A percentile compares a stretch with the other conserved stretches of the same genome.
Conservation (phyloP, 2,329 filamentous ascomycete genomes). For the Pseudogymnoascus verrucosus region DNA sequence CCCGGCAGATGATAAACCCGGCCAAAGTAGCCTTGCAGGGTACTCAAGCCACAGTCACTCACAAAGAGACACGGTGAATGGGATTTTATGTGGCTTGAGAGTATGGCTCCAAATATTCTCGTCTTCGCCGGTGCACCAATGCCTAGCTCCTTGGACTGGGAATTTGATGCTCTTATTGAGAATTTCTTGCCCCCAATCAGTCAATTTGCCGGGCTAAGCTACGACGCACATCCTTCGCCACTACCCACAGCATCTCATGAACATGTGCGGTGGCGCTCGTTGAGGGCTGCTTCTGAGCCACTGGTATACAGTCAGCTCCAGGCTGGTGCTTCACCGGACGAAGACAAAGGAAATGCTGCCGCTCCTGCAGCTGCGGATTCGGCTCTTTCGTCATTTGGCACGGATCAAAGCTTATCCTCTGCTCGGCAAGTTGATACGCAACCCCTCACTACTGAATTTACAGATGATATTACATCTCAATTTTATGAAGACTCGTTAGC, state of each 20-base stretch:
- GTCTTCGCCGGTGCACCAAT: constrained; percentile 57
- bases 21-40: background rate
- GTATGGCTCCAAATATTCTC: constrained; percentile 29
- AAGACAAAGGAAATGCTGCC: constrained; percentile 29
- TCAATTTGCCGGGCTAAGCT: constrained; percentile 29
- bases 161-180: constrained; percentile 40
- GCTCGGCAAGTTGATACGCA: constrained; percentile 16
- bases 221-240: constrained; percentile 12
- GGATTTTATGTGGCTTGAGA: background rate
- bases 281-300: constrained; percentile 37
- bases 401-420: constrained; percentile 13
- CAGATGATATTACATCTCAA: constrained; percentile 40
- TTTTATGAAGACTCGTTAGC: constrained; percentile 76
- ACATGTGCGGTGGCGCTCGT: constrained; percentile 43
- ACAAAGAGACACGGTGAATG: background rate
- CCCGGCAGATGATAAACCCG: background rate
- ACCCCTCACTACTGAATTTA: constrained; percentile 14
- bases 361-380: constrained; percentile 43
- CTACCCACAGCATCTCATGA: constrained; percentile 10
- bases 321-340: constrained; percentile 31
- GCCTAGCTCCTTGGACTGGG: constrained; percentile 45
- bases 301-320: constrained; percentile 42
- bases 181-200: constrained; percentile 36
- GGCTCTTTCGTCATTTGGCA: constrained; percentile 20
- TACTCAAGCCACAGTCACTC: background rate